These are phyloP conservation scores for Cytospora leucostoma DNA, from an alignment of 2,329 filamentous ascomycete genomes.

Conservation along the genomic window DNA sequence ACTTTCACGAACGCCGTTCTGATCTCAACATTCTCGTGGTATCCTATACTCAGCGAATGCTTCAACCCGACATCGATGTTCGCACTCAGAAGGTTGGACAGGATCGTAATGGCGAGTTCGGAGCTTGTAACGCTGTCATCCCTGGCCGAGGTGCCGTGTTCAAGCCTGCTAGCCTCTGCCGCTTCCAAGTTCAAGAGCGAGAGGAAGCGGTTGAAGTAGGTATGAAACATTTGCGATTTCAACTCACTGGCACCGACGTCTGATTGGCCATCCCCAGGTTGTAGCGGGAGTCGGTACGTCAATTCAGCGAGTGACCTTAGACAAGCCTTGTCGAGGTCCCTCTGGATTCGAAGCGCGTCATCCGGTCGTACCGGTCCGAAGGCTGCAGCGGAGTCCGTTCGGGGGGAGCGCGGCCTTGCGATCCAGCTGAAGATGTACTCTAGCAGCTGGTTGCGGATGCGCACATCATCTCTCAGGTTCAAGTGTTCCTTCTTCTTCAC, in stretches of 20 bases:
- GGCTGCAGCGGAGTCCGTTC: constrained; percentile 42
- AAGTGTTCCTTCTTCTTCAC: constrained; percentile 68
- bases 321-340: constrained; percentile 66
- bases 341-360: constrained; percentile 59
- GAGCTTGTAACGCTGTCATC: constrained; percentile 59
- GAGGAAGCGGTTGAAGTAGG: constrained; percentile 70
- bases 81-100: constrained; percentile 69
- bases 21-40: constrained; percentile 70
- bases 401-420: constrained; percentile 58
- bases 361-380: constrained; percentile 52
- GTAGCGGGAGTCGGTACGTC: constrained; percentile 66
- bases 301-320: constrained; percentile 65
- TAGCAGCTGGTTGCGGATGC: constrained; percentile 67
- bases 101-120: constrained; percentile 66
- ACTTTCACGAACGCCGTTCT: constrained; percentile 71
- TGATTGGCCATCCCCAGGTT: constrained; percentile 64
- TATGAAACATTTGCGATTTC: constrained; percentile 71
- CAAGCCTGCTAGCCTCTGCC: constrained; percentile 45
- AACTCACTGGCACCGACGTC: constrained; percentile 68
- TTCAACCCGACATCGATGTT: constrained; percentile 73
- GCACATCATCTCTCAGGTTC: constrained; percentile 68
- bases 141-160: constrained; percentile 45
- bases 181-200: constrained; percentile 64
- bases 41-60: constrained; percentile 69
- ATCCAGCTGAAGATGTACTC: constrained; percentile 72